phyloP scores from a whole-genome alignment of 352 stramenopile species.

The Phytophthora cryptogea region DNA sequence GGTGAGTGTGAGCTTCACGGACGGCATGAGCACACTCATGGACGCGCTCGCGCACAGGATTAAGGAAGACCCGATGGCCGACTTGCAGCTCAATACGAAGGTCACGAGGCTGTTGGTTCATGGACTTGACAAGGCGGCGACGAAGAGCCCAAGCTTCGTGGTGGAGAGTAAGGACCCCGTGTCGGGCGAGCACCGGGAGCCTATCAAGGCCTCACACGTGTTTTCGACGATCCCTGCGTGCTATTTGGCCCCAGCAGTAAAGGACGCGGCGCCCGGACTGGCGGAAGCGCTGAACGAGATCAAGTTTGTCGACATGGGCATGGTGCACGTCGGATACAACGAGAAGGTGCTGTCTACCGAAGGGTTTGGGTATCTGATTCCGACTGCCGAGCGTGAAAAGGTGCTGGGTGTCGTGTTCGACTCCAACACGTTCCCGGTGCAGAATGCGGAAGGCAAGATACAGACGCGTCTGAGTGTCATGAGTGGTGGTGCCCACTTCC shows the following conservation, averaged over 20 bases:
- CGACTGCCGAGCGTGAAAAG: conserved; percentile 66
- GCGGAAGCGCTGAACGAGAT: conserved; percentile 60
- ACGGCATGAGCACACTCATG: conserved; percentile 80
- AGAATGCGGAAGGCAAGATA: conserved; percentile 48
- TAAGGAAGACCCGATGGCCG: conserved; percentile 44
- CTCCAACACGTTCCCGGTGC: conserved; percentile 87
- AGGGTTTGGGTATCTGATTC: conserved; percentile 90
- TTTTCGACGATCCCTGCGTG: conserved; percentile 81
- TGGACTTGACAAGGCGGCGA: conserved; percentile 15
- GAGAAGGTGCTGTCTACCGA: conserved; percentile 54
- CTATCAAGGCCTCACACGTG: conserved; percentile 65
- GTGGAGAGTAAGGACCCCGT: conserved; percentile 43
- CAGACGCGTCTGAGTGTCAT: conserved; percentile 88
- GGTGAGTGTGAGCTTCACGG: conserved; percentile 85
- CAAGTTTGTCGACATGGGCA: conserved; percentile 82
- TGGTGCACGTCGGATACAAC: conserved; percentile 82
- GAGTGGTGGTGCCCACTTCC: conserved; percentile 80
- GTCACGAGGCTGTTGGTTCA: conserved; percentile 36
- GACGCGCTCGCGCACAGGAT: conserved; percentile 50
- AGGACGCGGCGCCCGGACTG: conserved; percentile 48
- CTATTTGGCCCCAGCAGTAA: conserved; percentile 52
- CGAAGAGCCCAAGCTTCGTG: conserved; percentile 35
- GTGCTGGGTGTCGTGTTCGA: conserved; percentile 88
- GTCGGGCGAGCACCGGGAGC: conserved; percentile 33
- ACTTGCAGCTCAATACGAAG: conserved; percentile 45